Percentiles rank a stretch among this genome's conserved stretches.
These are phyloP conservation scores for Dothideomycetes sp. DNA, from an alignment of 2,329 filamentous ascomycete genomes.

Conservation along the genomic window DNA sequence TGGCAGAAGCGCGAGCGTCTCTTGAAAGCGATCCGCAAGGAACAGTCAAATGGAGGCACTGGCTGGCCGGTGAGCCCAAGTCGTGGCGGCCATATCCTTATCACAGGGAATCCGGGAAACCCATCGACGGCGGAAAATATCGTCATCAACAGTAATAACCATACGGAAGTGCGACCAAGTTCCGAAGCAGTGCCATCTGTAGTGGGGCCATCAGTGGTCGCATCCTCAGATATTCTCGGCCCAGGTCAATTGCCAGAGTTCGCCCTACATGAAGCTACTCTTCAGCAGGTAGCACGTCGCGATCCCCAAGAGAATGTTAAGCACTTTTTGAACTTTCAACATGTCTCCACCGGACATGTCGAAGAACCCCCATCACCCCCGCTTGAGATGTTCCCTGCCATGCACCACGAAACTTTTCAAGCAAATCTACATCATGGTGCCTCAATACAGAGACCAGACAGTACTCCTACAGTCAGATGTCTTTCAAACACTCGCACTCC, in stretches of 20 bases:
- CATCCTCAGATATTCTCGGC: conserved; percentile 82
- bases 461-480: not conserved
- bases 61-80: conserved; percentile 50
- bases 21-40: conserved; percentile 62
- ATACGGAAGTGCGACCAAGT: conserved; percentile 46
- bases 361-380: conserved; percentile 60
- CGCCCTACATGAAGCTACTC: conserved; percentile 58
- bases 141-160: conserved; percentile 32
- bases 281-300: conserved; percentile 57
- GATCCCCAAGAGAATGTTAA: conserved; percentile 90
- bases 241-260: conserved; percentile 54
- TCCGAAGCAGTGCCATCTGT: conserved; percentile 65
- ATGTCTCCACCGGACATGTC: conserved; percentile 30
- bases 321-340: conserved; percentile 82
- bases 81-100: conserved; percentile 58
- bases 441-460: conserved; percentile 25
- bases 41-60: conserved; percentile 37
- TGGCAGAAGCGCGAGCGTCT: conserved; percentile 71
- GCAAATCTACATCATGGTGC: conserved; percentile 10
- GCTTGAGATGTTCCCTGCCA: conserved; percentile 44
- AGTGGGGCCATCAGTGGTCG: conserved; percentile 59
- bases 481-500: conserved; percentile 28
- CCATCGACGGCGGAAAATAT: conserved; percentile 50
- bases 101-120: conserved; percentile 71
- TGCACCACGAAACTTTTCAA: conserved; percentile 16